Percentiles rank a stretch among this genome's conserved stretches.
Evolutionary conservation across 192 early-diverging fungal species (phyloP).

Genomic region (Tieghemiomyces parasiticus): DNA sequence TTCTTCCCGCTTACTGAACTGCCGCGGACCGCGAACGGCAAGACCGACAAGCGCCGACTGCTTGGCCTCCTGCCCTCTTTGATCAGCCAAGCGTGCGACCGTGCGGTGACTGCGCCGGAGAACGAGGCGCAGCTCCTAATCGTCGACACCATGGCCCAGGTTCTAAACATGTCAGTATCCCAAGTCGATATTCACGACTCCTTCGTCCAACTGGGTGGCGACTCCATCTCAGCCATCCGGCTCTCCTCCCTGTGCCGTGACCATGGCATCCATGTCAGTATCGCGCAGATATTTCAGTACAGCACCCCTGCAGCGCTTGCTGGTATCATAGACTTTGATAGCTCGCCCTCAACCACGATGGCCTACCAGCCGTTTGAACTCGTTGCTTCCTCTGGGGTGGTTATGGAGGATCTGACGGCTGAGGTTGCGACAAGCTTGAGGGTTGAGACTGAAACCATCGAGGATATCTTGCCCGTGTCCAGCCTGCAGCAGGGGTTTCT

Average conservation of each 20-base stretch:
- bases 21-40: background rate
- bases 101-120: background rate
- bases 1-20: background rate
- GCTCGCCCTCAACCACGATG: background rate
- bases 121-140: background rate
- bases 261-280: background rate
- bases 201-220: slow-evolving; percentile 1
- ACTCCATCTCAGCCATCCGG: slow-evolving; percentile 5
- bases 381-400: background rate
- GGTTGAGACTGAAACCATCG: background rate
- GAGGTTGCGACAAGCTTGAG: background rate
- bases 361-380: background rate
- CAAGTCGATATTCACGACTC: background rate
- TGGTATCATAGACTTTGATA: background rate
- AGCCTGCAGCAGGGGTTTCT: background rate
- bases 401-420: background rate
- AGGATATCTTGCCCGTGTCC: background rate
- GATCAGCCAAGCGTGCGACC: too few relatives aligned
- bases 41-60: background rate
- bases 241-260: background rate
- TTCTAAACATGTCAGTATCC: background rate
- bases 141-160: background rate
- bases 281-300: background rate
- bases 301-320: background rate
- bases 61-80: background rate